Conservation (phyloP, 345 rosid genomes). For the Gossypium bickii region DNA sequence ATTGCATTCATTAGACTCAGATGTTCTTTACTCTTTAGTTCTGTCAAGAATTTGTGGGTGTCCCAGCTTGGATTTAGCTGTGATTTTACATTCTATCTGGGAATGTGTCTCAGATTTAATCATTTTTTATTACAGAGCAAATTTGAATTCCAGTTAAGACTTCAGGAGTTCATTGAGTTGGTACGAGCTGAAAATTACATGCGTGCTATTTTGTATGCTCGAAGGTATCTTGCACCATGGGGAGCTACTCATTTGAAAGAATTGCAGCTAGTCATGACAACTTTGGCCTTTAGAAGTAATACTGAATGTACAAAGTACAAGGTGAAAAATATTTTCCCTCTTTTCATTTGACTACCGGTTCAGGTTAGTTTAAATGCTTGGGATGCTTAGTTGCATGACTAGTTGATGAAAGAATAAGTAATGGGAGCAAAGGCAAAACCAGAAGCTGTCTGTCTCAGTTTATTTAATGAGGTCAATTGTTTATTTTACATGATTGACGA, state of each 20-base stretch:
- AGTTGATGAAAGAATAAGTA: constrained; percentile 5
- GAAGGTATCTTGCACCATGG: constrained; percentile 85
- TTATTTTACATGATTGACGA: not conserved
- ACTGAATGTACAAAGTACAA: constrained; percentile 76
- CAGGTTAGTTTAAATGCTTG: not conserved
- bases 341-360: not conserved
- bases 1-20: not conserved
- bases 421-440: not conserved
- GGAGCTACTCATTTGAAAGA: constrained; percentile 84
- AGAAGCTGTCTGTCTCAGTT: not conserved
- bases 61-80: not conserved
- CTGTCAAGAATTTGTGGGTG: not conserved
- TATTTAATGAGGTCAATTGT: not conserved
- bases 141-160: constrained; percentile 89
- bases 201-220: constrained; percentile 75
- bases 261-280: constrained; percentile 70
- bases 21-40: not conserved
- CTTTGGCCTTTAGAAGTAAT: constrained; percentile 79
- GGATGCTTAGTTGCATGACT: not conserved
- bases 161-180: constrained; percentile 90
- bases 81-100: not conserved
- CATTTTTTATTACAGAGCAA: constrained; percentile 56
- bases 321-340: constrained; percentile 38
- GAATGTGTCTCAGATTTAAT: not conserved
- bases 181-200: constrained; percentile 67